Base-by-base conservation (phyloP, 2,329 filamentous ascomycete species). In the Calonectria pseudoreteaudii region DNA sequence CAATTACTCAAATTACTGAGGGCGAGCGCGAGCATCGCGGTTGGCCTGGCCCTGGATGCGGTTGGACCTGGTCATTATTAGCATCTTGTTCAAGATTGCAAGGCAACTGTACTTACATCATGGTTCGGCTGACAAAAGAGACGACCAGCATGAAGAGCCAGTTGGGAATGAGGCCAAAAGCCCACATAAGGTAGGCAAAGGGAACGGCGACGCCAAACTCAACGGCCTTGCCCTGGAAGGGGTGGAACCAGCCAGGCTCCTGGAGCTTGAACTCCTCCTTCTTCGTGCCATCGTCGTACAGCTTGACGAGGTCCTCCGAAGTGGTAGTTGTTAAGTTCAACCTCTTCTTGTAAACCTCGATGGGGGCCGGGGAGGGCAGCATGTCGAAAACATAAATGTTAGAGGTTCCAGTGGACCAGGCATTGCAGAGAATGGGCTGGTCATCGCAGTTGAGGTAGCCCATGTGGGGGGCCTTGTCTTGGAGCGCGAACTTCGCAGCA, bases 91-190 rank as follows among this genome's bases (percentile, higher is more conserved):
- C 1, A 30, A 64, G 66, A 31, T 36, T 30, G 44, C 50, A 70
- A 16, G 8, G 28, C 36, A 38, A 10, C 23, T 47, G 26, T 68
- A 88, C 93, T 90, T 87, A 95, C 94, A 96, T 95, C 84, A 96
- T 90, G 72, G 88, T 90, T 82, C 94, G 90, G 88, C 92, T 95
- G 76, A 93, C 81, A 83, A 96, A 92, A 68, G 93, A 94, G 79
- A 96, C 88, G 64, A 91, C 82, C 78, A 96, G 88, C 94, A 96
- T 96, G 81, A 95, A 92, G 70, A 91, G 85, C 94, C 94, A 96
- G 87, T 93, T 92, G 72, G 94, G 90, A 72, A 95, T 85, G 64
- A 93, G 85, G 79, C 89, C 88, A 80, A 94, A 91, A 77, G 87
- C 88, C 90, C 91, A 95, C 78, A 95, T 87, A 66, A 90, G 78